These are phyloP conservation scores for Alternaria solani DNA, from an alignment of 2,329 filamentous ascomycete species.

Conservation along the genomic window DNA sequence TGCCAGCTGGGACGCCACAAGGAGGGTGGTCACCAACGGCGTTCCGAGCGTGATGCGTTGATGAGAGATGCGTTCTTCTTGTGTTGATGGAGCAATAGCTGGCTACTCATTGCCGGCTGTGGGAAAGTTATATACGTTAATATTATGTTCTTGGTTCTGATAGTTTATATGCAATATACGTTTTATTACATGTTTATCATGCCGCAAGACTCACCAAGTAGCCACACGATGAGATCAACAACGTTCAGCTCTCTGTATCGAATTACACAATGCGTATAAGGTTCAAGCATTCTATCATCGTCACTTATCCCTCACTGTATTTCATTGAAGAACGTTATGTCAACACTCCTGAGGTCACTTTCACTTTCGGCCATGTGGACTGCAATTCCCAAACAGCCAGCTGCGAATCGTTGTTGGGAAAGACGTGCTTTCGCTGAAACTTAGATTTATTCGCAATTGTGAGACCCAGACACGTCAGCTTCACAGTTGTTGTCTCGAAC, in stretches of 20 bases:
- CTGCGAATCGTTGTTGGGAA: no score
- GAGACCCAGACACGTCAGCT: no score
- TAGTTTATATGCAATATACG: not conserved
- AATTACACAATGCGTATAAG: not conserved
- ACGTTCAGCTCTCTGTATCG: not conserved
- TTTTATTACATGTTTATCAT: not conserved
- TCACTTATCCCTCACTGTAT: not conserved
- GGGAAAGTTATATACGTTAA: not conserved
- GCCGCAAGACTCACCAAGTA: not conserved
- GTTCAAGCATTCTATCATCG: not conserved
- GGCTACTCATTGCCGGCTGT: not conserved
- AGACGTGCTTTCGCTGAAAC: no score
- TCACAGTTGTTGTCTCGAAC: no score
- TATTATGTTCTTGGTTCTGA: not conserved
- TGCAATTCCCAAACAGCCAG: no score
- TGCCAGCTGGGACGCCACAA: not conserved
- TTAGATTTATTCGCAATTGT: no score
- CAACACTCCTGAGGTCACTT: no score
- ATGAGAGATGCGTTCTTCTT: slow-evolving; percentile 3
- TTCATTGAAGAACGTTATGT: no score
- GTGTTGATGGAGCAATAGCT: not conserved
- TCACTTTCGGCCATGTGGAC: no score
- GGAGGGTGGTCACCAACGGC: not conserved
- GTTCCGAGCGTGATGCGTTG: not conserved
- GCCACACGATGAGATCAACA: not conserved